Evolutionary conservation across 805 yeast species (phyloP).

Genomic region (Suhomyces sp.): DNA sequence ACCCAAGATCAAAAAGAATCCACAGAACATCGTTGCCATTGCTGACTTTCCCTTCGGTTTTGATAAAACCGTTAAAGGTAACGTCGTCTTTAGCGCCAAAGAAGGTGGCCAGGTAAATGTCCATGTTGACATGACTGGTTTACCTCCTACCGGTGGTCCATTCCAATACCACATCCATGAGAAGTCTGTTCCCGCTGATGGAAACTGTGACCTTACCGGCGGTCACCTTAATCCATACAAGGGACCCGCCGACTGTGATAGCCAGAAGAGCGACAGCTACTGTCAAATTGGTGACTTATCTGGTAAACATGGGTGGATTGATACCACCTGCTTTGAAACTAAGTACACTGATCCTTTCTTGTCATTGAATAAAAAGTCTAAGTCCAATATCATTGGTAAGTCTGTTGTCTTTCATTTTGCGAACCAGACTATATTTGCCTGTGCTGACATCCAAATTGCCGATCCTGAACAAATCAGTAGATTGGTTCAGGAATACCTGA

Average conservation of each 20-base stretch:
- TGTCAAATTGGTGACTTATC: conserved; percentile 77
- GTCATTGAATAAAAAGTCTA: conserved; percentile 55
- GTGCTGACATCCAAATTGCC: conserved; percentile 53
- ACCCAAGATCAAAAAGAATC: conserved; percentile 50
- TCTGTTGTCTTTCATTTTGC: conserved; percentile 55
- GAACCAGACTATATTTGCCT: conserved; percentile 56
- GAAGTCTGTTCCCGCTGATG: conserved; percentile 47
- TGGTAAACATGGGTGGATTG: conserved; percentile 74
- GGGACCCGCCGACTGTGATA: conserved; percentile 54
- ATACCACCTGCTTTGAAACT: conserved; percentile 66
- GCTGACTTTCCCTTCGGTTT: conserved; percentile 56
- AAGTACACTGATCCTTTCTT: conserved; percentile 64
- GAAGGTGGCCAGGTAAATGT: conserved; percentile 63
- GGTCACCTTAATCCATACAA: conserved; percentile 62
- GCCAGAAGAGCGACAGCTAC: conserved; percentile 48
- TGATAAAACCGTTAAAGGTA: conserved; percentile 30
- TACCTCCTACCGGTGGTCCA: conserved; percentile 66
- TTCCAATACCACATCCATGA: conserved; percentile 71
- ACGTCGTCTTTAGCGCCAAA: conserved; percentile 57
- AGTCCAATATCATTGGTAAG: conserved; percentile 59
- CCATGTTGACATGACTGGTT: conserved; percentile 67
- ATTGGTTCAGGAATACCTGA: conserved; percentile 8
- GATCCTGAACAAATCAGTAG: conserved; percentile 6
- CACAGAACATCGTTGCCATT: conserved; percentile 50
- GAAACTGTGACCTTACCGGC: conserved; percentile 49